Evolutionary conservation across 1,284 basidiomycete genomes (phyloP), one percentile per base, ranked within the genome.

Genomic region (Phellopilus nigrolimitatus): DNA sequence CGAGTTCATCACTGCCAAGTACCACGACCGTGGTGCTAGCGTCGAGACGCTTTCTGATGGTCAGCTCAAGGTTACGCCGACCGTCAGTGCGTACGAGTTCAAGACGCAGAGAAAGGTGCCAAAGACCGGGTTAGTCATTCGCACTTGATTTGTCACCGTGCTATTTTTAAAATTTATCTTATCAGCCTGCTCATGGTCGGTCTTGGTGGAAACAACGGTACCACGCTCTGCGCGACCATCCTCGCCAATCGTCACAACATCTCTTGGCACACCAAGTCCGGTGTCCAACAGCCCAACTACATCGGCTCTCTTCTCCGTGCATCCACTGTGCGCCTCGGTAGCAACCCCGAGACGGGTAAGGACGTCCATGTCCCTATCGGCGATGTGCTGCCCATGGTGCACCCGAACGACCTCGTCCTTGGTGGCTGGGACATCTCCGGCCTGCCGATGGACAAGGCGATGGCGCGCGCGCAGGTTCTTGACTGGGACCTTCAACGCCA

Each of bases 381-480:
- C 38, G 94, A 97, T 64, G 84, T 98, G 60, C 79, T 98, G 44
- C 95, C 95, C 54, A 97, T 97, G 91, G 94, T 97, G 51, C 95
- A 98, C 75, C 95, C 95, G 59, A 95, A 97, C 69, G 97, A 99
- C 71, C 85, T 99, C 64, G 93, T 98, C 58, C 80, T 98, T 60
- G 91, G 94, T 53, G 97, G 95, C 28, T 99, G 95, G 97, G 95
- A 99, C 66, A 98, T 99, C 64, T 97, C 92, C 44, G 80, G 84
- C 49, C 51, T 85, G 39, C 70, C 83, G 48, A 79, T 99, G 73
- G 94, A 97, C 71, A 79, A 88, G 70, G 93, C 97, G 25, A 97
- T 98, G 93, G 73, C 79, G 57, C 91, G 95, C 59, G 90, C 94
- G 51, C 79, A 94, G 70, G 95, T 99, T 50, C 83, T 99, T 57